Evolutionary conservation across 768 basidiomycete species (phyloP).

Genomic region (Mycena amicta): DNA sequence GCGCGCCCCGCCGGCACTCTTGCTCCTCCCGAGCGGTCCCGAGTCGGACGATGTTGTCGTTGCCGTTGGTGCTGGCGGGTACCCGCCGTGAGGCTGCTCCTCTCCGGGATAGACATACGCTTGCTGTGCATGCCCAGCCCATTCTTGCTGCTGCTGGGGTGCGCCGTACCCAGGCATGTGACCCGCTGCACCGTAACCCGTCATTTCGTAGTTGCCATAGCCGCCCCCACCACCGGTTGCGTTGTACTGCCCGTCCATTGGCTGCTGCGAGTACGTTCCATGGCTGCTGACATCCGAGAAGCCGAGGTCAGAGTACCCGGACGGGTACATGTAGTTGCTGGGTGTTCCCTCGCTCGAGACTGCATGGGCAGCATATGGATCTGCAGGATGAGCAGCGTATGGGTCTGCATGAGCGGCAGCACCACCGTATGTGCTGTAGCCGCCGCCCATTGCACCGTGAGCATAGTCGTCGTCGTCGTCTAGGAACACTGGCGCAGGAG

Average conservation of each 20-base stretch:
- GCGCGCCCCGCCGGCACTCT: slow-evolving; percentile 15
- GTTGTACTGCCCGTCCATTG: slow-evolving; percentile 33
- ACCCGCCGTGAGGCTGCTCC: slow-evolving; percentile 3
- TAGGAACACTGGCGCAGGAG: slow-evolving; percentile 40
- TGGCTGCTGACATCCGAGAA: slow-evolving; percentile 41
- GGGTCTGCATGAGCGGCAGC: background rate
- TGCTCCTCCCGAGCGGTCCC: slow-evolving; percentile 8
- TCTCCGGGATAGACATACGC: slow-evolving; percentile 20
- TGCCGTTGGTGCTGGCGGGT: slow-evolving; percentile 11
- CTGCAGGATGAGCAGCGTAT: background rate
- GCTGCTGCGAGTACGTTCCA: slow-evolving; percentile 34
- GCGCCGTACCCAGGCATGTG: slow-evolving; percentile 5
- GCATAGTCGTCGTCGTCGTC: slow-evolving; percentile 39
- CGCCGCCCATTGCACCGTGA: too few relatives aligned
- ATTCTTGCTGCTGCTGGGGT: slow-evolving; percentile 25
- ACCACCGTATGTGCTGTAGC: slow-evolving; percentile 15
- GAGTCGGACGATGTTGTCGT: slow-evolving; percentile 6
- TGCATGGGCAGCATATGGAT: slow-evolving; percentile 2
- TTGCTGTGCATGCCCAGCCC: slow-evolving; percentile 13
- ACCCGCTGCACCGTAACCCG: slow-evolving; percentile 15
- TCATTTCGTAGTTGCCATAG: slow-evolving; percentile 22
- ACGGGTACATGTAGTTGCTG: slow-evolving; percentile 22
- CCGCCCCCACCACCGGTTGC: slow-evolving; percentile 31
- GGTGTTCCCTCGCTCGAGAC: slow-evolving; percentile 11
- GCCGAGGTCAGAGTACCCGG: slow-evolving; percentile 28